Evolutionary conservation across 495 filamentous ascomycete genomes (phyloP).

Genomic region (Trichoderma asperelloides): DNA sequence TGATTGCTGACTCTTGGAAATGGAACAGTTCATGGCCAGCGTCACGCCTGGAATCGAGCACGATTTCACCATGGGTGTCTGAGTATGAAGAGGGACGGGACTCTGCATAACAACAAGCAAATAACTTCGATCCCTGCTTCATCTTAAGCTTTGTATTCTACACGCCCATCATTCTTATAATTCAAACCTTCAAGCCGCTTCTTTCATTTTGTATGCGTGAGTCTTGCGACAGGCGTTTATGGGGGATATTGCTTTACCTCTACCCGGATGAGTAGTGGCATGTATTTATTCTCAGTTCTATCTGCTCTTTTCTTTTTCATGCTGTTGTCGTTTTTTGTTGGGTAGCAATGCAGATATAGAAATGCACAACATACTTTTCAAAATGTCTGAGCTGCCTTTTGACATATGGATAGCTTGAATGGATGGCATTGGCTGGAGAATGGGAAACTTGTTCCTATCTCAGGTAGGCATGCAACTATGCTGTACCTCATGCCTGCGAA

Average conservation of each 20-base stretch:
- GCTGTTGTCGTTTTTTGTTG: background rate
- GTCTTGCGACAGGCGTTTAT: no score
- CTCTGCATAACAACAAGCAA: background rate
- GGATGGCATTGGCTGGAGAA: no score
- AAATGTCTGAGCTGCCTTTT: no score
- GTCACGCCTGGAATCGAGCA: conserved; percentile 97
- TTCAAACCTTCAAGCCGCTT: background rate
- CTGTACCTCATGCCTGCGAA: no score
- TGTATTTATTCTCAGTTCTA: background rate
- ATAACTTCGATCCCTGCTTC: background rate
- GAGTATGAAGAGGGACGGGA: conserved; percentile 2
- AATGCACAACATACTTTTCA: background rate
- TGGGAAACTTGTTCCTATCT: no score
- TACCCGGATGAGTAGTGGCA: no score
- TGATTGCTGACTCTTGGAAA: background rate
- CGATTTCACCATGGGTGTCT: conserved; percentile 97
- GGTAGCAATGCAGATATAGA: background rate
- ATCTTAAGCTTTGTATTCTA: background rate
- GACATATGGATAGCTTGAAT: no score
- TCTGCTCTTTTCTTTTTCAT: background rate
- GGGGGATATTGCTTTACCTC: no score
- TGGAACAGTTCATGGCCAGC: conserved; percentile 73
- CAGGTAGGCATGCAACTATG: no score
- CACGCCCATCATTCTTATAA: background rate
- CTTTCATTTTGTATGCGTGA: background rate